A percentile compares a stretch with the other conserved stretches of the same genome.
Conservation (phyloP, 805 yeast genomes). For the Candida fluviatilis region DNA sequence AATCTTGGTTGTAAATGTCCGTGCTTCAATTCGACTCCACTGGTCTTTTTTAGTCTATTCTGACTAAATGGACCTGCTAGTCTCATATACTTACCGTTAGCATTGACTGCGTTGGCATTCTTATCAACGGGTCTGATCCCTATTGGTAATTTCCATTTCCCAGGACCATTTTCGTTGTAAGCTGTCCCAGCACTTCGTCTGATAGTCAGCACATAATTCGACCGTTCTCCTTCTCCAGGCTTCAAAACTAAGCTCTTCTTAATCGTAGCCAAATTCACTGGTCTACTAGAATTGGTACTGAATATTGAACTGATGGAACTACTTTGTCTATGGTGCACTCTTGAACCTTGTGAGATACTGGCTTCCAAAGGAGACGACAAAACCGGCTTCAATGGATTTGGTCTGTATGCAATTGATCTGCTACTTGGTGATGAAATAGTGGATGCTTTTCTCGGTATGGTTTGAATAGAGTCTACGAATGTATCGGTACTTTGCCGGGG, state of each 20-base stretch:
- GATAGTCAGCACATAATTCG: slow-evolving; percentile 45
- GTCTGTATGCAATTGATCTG: neutral
- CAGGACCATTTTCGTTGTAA: slow-evolving; percentile 43
- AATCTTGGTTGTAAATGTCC: slow-evolving; percentile 61
- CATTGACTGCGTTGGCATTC: slow-evolving; percentile 19
- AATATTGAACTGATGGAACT: slow-evolving; percentile 34
- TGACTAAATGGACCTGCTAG: slow-evolving; percentile 20
- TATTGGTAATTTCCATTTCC: slow-evolving; percentile 48
- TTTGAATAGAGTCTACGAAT: neutral
- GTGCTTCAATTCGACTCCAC: slow-evolving; percentile 55
- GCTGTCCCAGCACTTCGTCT: slow-evolving; percentile 47
- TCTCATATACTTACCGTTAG: slow-evolving; percentile 26
- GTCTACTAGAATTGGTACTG: slow-evolving; percentile 28
- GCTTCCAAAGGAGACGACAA: slow-evolving; percentile 2
- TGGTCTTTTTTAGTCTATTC: slow-evolving; percentile 29
- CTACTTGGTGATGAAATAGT: neutral
- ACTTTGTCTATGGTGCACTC: slow-evolving; percentile 15
- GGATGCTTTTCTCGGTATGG: neutral
- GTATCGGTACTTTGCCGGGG: neutral
- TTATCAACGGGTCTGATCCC: slow-evolving; percentile 48
- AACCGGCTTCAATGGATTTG: neutral
- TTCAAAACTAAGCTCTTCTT: slow-evolving; percentile 31
- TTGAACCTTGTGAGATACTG: neutral
- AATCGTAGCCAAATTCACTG: slow-evolving; percentile 34
- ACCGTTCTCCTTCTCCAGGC: slow-evolving; percentile 49